These are phyloP conservation scores for Asterophora lycoperdoides DNA, from an alignment of 768 basidiomycete species.

Conservation along the genomic window DNA sequence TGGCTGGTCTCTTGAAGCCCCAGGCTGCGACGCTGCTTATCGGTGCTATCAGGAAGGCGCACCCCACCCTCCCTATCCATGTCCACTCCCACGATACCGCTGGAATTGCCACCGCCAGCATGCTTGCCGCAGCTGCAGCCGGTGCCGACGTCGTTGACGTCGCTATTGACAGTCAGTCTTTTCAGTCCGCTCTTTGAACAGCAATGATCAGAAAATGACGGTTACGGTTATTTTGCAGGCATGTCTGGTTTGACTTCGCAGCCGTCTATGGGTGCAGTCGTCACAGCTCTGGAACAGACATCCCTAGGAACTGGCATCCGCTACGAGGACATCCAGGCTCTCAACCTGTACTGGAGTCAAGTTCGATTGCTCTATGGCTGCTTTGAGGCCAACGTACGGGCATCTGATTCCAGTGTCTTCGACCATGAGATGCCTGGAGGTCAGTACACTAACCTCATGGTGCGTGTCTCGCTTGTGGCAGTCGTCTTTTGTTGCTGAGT, in stretches of 20 bases:
- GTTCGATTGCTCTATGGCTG: conserved; percentile 92
- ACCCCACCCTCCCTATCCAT: conserved; percentile 97
- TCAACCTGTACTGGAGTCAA: conserved; percentile 98
- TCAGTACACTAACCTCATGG: conserved; percentile 92
- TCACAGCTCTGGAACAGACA: conserved; percentile 93
- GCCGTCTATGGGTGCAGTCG: conserved; percentile 97
- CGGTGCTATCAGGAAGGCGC: conserved; percentile 90
- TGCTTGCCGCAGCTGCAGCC: conserved; percentile 94
- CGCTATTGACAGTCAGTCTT: conserved; percentile 87
- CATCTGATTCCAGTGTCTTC: conserved; percentile 96
- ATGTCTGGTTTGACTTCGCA: conserved; percentile 99
- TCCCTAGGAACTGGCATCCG: conserved; percentile 91
- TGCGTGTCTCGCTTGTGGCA: conserved; percentile 25
- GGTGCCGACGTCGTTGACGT: conserved; percentile 98
- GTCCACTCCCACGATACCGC: conserved; percentile 99
- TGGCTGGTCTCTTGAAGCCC: conserved; percentile 96
- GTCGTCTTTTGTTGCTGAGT: conserved; percentile 13
- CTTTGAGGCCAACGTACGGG: conserved; percentile 97
- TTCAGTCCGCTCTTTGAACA: not conserved
- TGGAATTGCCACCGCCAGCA: conserved; percentile 95
- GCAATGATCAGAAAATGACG: conserved; percentile 12
- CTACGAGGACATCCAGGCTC: conserved; percentile 93
- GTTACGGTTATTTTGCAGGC: conserved; percentile 45
- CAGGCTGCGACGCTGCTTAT: conserved; percentile 92
- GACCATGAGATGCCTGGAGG: conserved; percentile 99